These are phyloP conservation scores for Thermothelomyces thermophilus DNA, from an alignment of 2,329 filamentous ascomycete species.

Conservation along the genomic window DNA sequence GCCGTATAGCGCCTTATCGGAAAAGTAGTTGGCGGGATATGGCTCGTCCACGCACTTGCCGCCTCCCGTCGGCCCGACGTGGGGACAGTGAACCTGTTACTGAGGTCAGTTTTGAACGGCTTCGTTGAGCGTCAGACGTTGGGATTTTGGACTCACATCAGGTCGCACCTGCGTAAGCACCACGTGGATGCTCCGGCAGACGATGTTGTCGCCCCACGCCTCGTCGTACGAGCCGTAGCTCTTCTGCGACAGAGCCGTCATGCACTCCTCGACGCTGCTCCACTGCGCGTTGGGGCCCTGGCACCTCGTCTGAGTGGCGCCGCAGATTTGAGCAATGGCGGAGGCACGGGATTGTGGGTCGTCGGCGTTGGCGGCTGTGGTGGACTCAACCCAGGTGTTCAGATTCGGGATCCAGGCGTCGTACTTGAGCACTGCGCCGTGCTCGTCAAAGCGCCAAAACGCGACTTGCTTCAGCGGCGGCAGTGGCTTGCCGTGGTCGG, in stretches of 20 bases:
- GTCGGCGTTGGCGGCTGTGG: slow-evolving; percentile 25
- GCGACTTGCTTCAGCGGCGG: slow-evolving; percentile 34
- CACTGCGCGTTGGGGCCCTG: slow-evolving; percentile 34
- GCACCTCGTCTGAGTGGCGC: slow-evolving; percentile 31
- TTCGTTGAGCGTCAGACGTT: background rate
- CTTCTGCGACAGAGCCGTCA: slow-evolving; percentile 29
- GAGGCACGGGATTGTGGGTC: slow-evolving; percentile 26
- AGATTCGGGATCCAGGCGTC: slow-evolving; percentile 40
- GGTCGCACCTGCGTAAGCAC: slow-evolving; percentile 30
- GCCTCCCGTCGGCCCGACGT: slow-evolving; percentile 28
- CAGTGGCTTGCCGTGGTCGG: slow-evolving; percentile 28
- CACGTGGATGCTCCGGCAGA: slow-evolving; percentile 37
- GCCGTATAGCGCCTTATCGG: slow-evolving; percentile 23
- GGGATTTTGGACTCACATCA: slow-evolving; percentile 26
- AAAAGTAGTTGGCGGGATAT: slow-evolving; percentile 25
- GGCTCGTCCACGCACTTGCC: slow-evolving; percentile 27
- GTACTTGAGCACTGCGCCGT: slow-evolving; percentile 37
- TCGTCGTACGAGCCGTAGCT: slow-evolving; percentile 36
- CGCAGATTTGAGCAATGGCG: slow-evolving; percentile 31
- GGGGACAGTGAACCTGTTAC: slow-evolving; percentile 26
- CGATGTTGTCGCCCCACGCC: slow-evolving; percentile 39
- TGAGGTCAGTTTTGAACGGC: background rate
- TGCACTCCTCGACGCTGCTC: slow-evolving; percentile 29
- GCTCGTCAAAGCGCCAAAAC: slow-evolving; percentile 41
- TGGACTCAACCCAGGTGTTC: slow-evolving; percentile 31